Base-by-base conservation (phyloP, 768 basidiomycete species). In the Lactifluus rugatus region DNA sequence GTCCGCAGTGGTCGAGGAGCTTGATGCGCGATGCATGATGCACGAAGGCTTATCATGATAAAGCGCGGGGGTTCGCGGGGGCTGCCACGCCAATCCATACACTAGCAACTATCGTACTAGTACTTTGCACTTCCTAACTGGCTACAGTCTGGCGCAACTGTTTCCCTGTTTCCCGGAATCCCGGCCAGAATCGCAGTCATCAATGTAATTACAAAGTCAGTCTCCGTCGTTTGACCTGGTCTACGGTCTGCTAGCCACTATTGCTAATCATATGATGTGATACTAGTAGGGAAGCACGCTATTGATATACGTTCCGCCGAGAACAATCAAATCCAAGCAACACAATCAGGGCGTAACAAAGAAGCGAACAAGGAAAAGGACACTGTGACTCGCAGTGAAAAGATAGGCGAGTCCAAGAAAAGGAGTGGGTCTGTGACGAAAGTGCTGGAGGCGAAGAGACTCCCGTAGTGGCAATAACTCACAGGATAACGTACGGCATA, bases 261-360 rank as follows among this genome's bases (percentile, higher is more conserved):
- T 36, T 5, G 39, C 5, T 10, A 36, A 13, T n/a, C n/a, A n/a
- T n/a, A n/a, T n/a, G n/a, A n/a, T n/a, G n/a, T n/a, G n/a, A n/a
- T n/a, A n/a, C n/a, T n/a, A n/a, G n/a, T n/a, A n/a, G n/a, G n/a
- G n/a, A n/a, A n/a, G n/a, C n/a, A n/a, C n/a, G n/a, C n/a, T n/a
- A n/a, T n/a, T n/a, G 52, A 49, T 11, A 48, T 54, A 48, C 53
- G 58, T 25, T 44, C 53, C 3, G 16, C 3, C n/a, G 58, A 54
- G 44, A 54, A 31, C 9, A 59, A 34, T 41, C 32, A 44, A 5
- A 1, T 14, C 1, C 39, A 59, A 9, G 58, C 52, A 9, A 0
- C 17, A 0, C 39, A 59, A 14, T 52, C 58, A 5, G 58, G 53
- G 26, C 42, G 28, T 42, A 51, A 34, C 42, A 48, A 54, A 1